Percentiles rank a stretch among this genome's conserved stretches.
Evolutionary conservation across 495 filamentous ascomycete genomes (phyloP).

Genomic region (Amphirosellinia nigrospora): DNA sequence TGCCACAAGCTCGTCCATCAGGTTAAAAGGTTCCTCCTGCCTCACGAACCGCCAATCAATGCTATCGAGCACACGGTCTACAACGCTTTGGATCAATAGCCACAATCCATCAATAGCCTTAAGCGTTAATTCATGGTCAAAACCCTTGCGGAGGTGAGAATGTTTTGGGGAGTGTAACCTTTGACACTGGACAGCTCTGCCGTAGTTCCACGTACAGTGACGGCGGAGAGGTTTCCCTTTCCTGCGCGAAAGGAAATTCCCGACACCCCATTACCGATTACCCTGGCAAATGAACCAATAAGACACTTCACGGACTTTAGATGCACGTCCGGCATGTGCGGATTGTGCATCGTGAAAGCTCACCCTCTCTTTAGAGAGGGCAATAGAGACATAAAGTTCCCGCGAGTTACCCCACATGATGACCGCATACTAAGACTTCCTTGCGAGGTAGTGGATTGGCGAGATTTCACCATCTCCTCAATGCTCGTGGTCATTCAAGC

Average conservation of each 20-base stretch:
- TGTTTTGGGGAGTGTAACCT: conserved; percentile 46
- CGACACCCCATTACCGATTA: conserved; percentile 31
- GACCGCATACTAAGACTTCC: conserved; percentile 5
- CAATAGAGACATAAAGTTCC: not conserved
- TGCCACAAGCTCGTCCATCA: conserved; percentile 39
- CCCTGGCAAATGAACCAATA: not conserved
- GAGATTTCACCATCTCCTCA: not conserved
- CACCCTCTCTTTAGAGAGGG: not conserved
- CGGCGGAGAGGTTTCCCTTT: conserved; percentile 48
- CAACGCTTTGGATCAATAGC: conserved; percentile 41
- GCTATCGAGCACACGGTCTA: conserved; percentile 38
- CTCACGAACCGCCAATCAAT: conserved; percentile 29
- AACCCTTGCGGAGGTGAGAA: not conserved
- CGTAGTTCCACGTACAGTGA: conserved; percentile 50
- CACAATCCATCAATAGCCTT: conserved; percentile 26
- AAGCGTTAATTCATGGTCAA: not conserved
- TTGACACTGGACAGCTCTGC: conserved; percentile 46
- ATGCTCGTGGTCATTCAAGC: not conserved
- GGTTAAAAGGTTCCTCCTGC: conserved; percentile 32
- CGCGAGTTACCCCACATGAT: not conserved
- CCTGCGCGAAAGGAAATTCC: conserved; percentile 52
- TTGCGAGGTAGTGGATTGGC: not conserved
- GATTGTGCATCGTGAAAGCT: not conserved
- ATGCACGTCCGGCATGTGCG: no score
- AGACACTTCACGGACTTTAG: not conserved